phyloP scores from a whole-genome alignment of 768 basidiomycete genomes.

The Pisolithus marmoratus region DNA sequence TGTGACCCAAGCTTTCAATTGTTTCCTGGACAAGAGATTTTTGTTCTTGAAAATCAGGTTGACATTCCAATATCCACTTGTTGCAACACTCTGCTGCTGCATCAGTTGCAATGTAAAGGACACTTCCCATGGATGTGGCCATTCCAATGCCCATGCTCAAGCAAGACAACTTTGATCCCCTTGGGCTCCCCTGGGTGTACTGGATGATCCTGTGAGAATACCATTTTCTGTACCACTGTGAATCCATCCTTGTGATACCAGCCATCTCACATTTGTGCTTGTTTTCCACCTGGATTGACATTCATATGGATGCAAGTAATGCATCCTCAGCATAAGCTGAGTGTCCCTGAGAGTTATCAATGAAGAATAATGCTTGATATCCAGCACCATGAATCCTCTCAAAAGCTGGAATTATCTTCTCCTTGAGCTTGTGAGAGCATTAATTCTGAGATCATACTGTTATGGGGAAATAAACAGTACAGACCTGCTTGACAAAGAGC shows the following conservation, averaged over 20 bases:
- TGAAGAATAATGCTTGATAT: conserved; percentile 2
- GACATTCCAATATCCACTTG: conserved; percentile 11
- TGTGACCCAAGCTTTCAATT: conserved; percentile 26
- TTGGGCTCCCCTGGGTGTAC: conserved; percentile 28
- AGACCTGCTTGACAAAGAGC: too few species aligned
- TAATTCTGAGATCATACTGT: too few species aligned
- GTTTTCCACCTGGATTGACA: conserved; percentile 20
- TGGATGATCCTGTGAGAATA: conserved; percentile 30
- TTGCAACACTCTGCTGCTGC: too few species aligned
- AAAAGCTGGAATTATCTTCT: background rate
- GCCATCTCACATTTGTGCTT: conserved; percentile 21
- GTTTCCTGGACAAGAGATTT: conserved; percentile 15
- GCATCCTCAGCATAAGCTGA: conserved; percentile 19
- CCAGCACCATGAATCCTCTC: conserved; percentile 18
- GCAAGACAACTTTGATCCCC: conserved; percentile 26
- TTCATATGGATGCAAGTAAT: conserved; percentile 14
- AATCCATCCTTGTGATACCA: conserved; percentile 24
- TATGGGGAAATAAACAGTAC: too few species aligned
- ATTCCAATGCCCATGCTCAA: too few species aligned
- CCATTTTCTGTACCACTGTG: conserved; percentile 22
- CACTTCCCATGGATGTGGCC: conserved; percentile 4
- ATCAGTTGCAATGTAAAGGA: conserved; percentile 25
- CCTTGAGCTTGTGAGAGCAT: too few species aligned
- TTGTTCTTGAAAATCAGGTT: conserved; percentile 3
- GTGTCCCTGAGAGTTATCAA: conserved; percentile 25